Base-by-base conservation (phyloP, 2,329 filamentous ascomycete genomes). In the Graphium sp. region DNA sequence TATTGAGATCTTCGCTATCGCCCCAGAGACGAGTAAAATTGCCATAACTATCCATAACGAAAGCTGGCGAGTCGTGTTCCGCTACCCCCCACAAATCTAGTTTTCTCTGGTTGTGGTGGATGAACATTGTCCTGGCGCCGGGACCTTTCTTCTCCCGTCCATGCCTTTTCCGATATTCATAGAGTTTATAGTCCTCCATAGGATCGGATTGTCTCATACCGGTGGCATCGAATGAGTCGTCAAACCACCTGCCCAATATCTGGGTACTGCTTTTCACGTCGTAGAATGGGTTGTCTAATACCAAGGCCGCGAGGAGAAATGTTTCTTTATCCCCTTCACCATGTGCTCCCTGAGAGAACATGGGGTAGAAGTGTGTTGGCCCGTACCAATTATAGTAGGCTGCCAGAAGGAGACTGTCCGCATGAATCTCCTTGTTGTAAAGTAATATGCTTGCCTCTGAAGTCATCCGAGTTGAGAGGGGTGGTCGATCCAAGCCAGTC, bases 371-470 rank as follows among this genome's bases (percentile, higher is more conserved):
- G 39, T 55, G 52, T 11, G 47, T 41, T 2, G 62, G 60, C 1
- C 64, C 64, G 42, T 61, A 60, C 41, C 58, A 58, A 46, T 66
- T 68, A 49, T 68, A 68, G 42, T 66, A 68, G 0, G 56, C 48
- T 15, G 56, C 52, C 14, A 69, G 53, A 7, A 67, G 41, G 1
- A 68, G 46, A 17, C 55, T 56, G 16, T 50, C 45, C 12, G 45
- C 43, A 32, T 67, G 63, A 1, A 47, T 49, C 6, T 43, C 47
- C 35, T 67, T 67, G 34, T 60, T 56, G 32, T 59, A 47, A 5
- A 63, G 38, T 2, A 68, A 34, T 28, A 65, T 52, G 12, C 62
- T 59, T 3, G 58, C 55, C 41, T 66, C 61, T 10, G 56, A 57
- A 12, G 52, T 54, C 16, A 48, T 28, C 13, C 47, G 43, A 14